Evolutionary conservation across 148 eudicot species (phyloP).

Genomic region (Spergularia marina): DNA sequence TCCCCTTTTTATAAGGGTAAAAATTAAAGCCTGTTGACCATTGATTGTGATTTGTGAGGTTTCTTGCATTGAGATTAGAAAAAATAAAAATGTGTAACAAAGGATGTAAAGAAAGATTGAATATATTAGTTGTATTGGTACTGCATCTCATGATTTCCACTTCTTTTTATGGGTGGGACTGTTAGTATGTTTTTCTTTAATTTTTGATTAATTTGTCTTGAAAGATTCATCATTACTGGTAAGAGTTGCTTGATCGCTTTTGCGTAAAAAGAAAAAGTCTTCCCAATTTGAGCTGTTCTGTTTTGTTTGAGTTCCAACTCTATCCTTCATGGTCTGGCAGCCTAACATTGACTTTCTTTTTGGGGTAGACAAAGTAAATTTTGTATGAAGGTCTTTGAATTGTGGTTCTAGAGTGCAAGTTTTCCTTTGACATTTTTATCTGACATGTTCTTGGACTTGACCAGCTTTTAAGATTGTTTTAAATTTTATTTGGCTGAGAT

Average conservation of each 20-base stretch:
- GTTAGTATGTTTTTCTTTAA: conserved; percentile 8
- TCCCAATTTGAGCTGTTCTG: conserved; percentile 6
- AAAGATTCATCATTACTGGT: conserved; percentile 33
- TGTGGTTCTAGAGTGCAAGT: conserved; percentile 14
- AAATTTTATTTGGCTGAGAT: neutral
- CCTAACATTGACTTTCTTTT: conserved; percentile 33
- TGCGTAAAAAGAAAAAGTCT: conserved; percentile 20
- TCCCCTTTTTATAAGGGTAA: conserved; percentile 29
- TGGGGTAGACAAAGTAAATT: neutral
- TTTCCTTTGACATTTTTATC: conserved; percentile 30
- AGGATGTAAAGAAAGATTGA: conserved; percentile 1
- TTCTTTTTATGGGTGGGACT: conserved; percentile 31
- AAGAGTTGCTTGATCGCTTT: conserved; percentile 33
- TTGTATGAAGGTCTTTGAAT: conserved; percentile 19
- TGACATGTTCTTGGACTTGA: conserved; percentile 27
- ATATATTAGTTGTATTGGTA: conserved; percentile 1
- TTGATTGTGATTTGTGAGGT: conserved; percentile 33
- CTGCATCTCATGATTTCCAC: conserved; percentile 28
- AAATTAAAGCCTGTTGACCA: conserved; percentile 31
- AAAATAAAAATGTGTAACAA: conserved; percentile 6
- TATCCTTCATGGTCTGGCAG: conserved; percentile 28
- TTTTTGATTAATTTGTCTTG: conserved; percentile 18
- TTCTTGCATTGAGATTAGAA: conserved; percentile 25
- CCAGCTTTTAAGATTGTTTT: conserved; percentile 7
- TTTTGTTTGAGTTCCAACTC: conserved; percentile 15